A percentile compares a stretch with the other conserved stretches of the same genome.
These are phyloP conservation scores for Volvariella surrecta DNA, from an alignment of 1,284 basidiomycete species.

Conservation along the genomic window DNA sequence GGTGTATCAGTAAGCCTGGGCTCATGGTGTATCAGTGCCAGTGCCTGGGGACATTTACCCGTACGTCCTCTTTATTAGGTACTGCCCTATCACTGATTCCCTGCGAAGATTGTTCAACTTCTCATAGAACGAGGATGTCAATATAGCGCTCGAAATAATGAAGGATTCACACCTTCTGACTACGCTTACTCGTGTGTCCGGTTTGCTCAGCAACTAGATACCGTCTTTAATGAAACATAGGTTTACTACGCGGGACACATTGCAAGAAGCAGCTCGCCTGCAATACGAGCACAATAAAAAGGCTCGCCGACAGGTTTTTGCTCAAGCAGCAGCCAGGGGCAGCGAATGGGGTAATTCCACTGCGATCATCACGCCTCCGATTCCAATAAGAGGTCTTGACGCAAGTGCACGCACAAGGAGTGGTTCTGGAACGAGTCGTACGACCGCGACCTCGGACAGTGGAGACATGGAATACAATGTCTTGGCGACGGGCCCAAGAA, in stretches of 20 bases:
- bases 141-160: constrained; percentile 75
- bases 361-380: constrained; percentile 27
- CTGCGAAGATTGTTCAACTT: constrained; percentile 70
- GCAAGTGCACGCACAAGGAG: constrained; percentile 55
- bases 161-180: constrained; percentile 87
- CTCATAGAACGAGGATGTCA: constrained; percentile 86
- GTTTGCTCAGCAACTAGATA: constrained; percentile 5
- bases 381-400: constrained; percentile 31
- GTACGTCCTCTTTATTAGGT: constrained; percentile 27
- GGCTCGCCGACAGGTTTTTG: constrained; percentile 54
- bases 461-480: constrained; percentile 48
- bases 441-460: constrained; percentile 66
- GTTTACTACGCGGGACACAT: constrained; percentile 60
- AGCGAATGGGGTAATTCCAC: constrained; percentile 41
- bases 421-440: constrained; percentile 72
- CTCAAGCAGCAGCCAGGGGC: constrained; percentile 57
- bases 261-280: constrained; percentile 68
- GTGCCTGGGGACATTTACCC: constrained; percentile 75
- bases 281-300: constrained; percentile 75
- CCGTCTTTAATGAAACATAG: constrained; percentile 22
- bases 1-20: constrained; percentile 4
- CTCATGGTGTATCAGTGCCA: constrained; percentile 46
- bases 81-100: constrained; percentile 11
- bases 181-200: constrained; percentile 81
- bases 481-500: constrained; percentile 24